phyloP scores from a whole-genome alignment of 176 grass and related monocot genomes.

The Avena insularis region DNA sequence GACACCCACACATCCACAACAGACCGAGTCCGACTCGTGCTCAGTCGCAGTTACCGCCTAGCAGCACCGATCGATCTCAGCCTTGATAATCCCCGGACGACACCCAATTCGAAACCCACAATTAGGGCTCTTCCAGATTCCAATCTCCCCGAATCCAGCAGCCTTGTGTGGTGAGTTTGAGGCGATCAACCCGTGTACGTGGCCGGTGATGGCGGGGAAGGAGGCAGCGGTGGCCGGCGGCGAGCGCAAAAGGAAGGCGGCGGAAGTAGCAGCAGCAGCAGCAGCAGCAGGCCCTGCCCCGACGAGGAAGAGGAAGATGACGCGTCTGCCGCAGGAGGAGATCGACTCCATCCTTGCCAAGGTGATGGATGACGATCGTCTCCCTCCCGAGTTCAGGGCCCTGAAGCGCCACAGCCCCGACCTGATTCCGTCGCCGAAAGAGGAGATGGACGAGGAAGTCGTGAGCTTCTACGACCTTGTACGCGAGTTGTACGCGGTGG shows the following conservation, averaged over 20 bases:
- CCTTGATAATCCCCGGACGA: too few species aligned
- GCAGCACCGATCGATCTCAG: too few species aligned
- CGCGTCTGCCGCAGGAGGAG: slow-evolving; percentile 3
- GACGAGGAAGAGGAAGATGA: background rate
- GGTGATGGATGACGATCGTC: background rate
- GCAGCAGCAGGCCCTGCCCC: background rate
- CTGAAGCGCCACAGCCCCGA: background rate
- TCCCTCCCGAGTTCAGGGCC: background rate
- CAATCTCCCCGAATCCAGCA: too few species aligned
- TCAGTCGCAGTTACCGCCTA: too few species aligned
- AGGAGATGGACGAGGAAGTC: background rate
- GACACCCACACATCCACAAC: too few species aligned
- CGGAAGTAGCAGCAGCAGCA: background rate
- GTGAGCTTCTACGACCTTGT: background rate
- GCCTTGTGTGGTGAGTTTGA: too few species aligned
- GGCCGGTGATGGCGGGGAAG: too few species aligned
- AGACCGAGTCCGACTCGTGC: too few species aligned
- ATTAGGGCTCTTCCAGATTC: too few species aligned
- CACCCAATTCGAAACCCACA: too few species aligned
- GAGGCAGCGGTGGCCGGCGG: too few species aligned
- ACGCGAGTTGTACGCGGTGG: background rate
- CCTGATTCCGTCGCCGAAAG: background rate
- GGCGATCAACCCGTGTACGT: too few species aligned
- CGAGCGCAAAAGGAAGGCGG: background rate
- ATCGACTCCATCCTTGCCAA: background rate